Evolutionary conservation across 2,329 filamentous ascomycete genomes (phyloP).

Genomic region (Colletotrichum chlorophyti): DNA sequence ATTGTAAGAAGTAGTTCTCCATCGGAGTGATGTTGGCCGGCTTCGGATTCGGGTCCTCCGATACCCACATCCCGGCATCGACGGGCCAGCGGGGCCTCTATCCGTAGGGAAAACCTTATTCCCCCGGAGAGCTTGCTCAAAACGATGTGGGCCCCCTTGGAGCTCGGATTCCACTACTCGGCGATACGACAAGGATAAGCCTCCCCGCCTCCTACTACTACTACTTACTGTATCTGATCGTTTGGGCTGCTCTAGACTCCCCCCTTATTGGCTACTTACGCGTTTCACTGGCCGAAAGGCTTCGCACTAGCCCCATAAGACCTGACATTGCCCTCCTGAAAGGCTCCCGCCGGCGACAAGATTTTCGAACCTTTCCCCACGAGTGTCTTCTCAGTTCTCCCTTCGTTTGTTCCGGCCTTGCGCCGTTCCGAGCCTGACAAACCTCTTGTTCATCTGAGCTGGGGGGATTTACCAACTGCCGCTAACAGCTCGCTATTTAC

Average conservation of each 20-base stretch:
- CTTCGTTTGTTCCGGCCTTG: conserved; percentile 1
- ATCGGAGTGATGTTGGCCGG: no score
- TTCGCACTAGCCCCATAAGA: conserved; percentile 18
- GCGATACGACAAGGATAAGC: conserved; percentile 12
- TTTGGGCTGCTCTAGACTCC: neutral
- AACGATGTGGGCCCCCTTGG: neutral
- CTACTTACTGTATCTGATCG: neutral
- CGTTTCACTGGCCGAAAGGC: conserved; percentile 9
- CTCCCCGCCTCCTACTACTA: no score
- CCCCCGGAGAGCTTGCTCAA: neutral
- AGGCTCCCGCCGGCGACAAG: neutral
- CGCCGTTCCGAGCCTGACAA: conserved; percentile 14
- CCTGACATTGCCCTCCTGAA: neutral
- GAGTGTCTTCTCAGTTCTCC: neutral
- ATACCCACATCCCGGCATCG: conserved; percentile 8
- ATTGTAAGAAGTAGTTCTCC: no score
- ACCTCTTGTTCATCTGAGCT: conserved; percentile 7
- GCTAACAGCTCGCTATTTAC: no score
- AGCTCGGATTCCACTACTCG: conserved; percentile 7
- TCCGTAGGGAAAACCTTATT: neutral
- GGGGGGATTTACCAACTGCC: no score
- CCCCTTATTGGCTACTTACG: conserved; percentile 3
- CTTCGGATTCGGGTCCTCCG: conserved; percentile 1
- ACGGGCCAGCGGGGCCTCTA: neutral
- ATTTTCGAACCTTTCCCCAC: conserved; percentile 1